Evolutionary conservation across 2,329 filamentous ascomycete species (phyloP).

Genomic region (Cercospora janseana): DNA sequence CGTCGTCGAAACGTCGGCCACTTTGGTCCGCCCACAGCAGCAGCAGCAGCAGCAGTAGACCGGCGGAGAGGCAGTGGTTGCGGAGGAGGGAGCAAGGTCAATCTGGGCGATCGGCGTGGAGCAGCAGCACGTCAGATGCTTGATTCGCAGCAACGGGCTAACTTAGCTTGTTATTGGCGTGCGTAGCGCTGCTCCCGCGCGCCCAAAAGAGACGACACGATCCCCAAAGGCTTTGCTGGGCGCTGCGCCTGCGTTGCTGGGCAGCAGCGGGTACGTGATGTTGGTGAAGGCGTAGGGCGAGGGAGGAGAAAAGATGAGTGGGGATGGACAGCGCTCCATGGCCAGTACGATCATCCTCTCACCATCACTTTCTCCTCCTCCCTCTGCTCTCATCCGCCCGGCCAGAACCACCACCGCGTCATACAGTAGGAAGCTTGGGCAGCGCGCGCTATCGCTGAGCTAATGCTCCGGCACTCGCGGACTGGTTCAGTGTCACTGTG

Average conservation of each 20-base stretch:
- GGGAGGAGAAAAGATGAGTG: too few species aligned
- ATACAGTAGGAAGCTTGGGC: neutral
- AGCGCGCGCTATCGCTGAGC: slow-evolving; percentile 1
- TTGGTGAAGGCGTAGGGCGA: neutral
- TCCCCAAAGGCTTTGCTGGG: slow-evolving; percentile 11
- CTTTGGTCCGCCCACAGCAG: slow-evolving; percentile 1
- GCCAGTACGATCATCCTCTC: neutral
- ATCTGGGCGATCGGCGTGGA: slow-evolving; percentile 6
- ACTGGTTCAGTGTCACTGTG: neutral
- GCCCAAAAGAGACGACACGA: too few species aligned
- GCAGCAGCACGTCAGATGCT: slow-evolving; percentile 12
- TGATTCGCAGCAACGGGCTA: slow-evolving; percentile 4
- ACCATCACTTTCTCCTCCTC: neutral
- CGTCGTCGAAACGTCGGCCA: slow-evolving; percentile 15
- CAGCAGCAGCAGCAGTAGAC: neutral
- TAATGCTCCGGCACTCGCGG: slow-evolving; percentile 1
- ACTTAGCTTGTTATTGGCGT: slow-evolving; percentile 1
- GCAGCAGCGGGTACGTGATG: neutral
- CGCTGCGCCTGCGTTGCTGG: slow-evolving; percentile 13
- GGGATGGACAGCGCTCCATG: too few species aligned
- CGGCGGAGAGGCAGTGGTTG: neutral
- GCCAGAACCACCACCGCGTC: slow-evolving; percentile 5
- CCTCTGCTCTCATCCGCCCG: neutral
- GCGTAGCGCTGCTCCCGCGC: slow-evolving; percentile 11
- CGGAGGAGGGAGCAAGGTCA: slow-evolving; percentile 1